These are phyloP conservation scores for Deinandra increscens DNA, from an alignment of 129 eudicot species.

Conservation along the genomic window DNA sequence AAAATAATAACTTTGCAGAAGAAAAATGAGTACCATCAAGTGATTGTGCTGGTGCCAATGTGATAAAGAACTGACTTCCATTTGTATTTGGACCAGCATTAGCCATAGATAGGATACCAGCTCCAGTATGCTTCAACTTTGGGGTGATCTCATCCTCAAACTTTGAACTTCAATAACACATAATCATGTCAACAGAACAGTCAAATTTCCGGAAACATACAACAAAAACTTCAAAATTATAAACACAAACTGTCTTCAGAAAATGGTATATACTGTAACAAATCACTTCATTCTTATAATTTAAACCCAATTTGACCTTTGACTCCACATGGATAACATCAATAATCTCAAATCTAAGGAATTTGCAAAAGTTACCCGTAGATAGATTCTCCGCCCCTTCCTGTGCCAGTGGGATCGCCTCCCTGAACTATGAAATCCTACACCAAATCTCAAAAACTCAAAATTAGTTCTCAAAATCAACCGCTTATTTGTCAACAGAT, in stretches of 20 bases:
- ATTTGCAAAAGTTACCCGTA: slow-evolving; percentile 54
- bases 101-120: slow-evolving; percentile 98
- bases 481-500: neutral
- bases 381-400: slow-evolving; percentile 97
- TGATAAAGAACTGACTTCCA: slow-evolving; percentile 94
- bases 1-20: slow-evolving; percentile 7
- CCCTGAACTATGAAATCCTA: slow-evolving; percentile 98
- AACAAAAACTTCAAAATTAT: neutral
- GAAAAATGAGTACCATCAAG: slow-evolving; percentile 57
- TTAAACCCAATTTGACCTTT: neutral
- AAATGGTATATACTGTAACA: slow-evolving; percentile 2
- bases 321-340: neutral
- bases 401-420: slow-evolving; percentile 98
- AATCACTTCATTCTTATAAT: neutral
- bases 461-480: neutral
- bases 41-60: slow-evolving; percentile 92
- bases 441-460: neutral
- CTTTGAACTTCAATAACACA: slow-evolving; percentile 50
- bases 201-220: neutral
- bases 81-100: slow-evolving; percentile 99
- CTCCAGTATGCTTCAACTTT: slow-evolving; percentile 97
- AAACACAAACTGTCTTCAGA: neutral
- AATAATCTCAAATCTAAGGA: neutral
- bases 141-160: slow-evolving; percentile 88
- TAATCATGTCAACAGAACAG: slow-evolving; percentile 19